Conservation (phyloP, 2,329 filamentous ascomycete species). For the Fusarium pseudograminearum region DNA sequence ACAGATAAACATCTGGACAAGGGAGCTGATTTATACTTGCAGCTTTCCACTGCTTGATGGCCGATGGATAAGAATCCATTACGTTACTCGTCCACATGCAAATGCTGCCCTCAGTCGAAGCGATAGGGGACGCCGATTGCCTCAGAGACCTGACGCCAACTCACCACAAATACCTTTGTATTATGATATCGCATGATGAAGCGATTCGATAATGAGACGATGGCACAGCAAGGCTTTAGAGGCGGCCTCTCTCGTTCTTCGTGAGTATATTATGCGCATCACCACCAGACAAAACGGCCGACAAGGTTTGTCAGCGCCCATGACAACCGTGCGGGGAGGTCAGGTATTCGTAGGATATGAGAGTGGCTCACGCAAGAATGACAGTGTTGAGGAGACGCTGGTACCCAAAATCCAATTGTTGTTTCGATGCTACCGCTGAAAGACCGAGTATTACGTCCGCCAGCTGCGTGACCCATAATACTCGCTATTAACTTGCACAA, state of each 20-base stretch:
- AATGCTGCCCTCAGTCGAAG: slow-evolving; percentile 4
- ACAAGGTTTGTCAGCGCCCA: slow-evolving; percentile 4
- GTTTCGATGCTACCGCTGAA: slow-evolving; percentile 50
- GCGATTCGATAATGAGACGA: not conserved
- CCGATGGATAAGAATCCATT: slow-evolving; percentile 1
- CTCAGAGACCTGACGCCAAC: not conserved
- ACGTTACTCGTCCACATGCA: slow-evolving; percentile 13
- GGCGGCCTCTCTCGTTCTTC: not conserved
- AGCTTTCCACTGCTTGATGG: not conserved
- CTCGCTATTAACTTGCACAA: slow-evolving; percentile 53
- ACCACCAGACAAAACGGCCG: not conserved
- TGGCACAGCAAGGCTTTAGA: slow-evolving; percentile 22
- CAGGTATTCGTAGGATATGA: not conserved
- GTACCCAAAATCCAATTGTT: slow-evolving; percentile 50
- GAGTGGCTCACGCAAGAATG: not conserved
- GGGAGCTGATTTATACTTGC: slow-evolving; percentile 33
- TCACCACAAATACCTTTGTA: not conserved
- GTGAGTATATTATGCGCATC: not conserved
- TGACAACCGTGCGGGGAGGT: slow-evolving; percentile 1
- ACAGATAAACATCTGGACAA: slow-evolving; percentile 3
- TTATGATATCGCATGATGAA: slow-evolving; percentile 6
- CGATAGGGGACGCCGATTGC: slow-evolving; percentile 15
- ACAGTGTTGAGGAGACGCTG: slow-evolving; percentile 38
- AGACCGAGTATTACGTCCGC: slow-evolving; percentile 45
- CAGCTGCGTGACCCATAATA: slow-evolving; percentile 51